phyloP scores from a whole-genome alignment of 208 protist species.

The Blastocrithidia nonstop region DNA sequence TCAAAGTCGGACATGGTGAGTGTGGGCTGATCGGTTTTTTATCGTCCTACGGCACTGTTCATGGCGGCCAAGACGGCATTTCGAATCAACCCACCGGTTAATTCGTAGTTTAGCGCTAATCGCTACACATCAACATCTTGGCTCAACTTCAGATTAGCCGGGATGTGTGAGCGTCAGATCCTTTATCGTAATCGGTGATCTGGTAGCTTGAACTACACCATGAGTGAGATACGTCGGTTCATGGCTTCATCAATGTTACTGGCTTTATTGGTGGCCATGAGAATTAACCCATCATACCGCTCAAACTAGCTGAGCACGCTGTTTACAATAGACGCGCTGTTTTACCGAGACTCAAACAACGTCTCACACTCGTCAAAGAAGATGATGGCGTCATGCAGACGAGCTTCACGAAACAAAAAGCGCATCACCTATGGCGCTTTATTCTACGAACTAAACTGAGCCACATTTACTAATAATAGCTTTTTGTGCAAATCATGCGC shows the following conservation, averaged over 20 bases:
- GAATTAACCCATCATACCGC: slow-evolving; percentile 75
- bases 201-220: slow-evolving; percentile 82
- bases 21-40: slow-evolving; percentile 38
- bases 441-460: slow-evolving; percentile 52
- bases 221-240: slow-evolving; percentile 85
- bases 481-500: slow-evolving; percentile 75
- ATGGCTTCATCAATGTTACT: slow-evolving; percentile 87
- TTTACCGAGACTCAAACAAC: slow-evolving; percentile 77
- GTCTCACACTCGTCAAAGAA: slow-evolving; percentile 91
- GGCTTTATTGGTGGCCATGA: slow-evolving; percentile 85
- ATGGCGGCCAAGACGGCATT: slow-evolving; percentile 83
- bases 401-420: slow-evolving; percentile 86
- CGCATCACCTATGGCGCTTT: slow-evolving; percentile 62
- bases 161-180: slow-evolving; percentile 78
- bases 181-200: slow-evolving; percentile 71
- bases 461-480: slow-evolving; percentile 76
- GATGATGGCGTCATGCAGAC: slow-evolving; percentile 82
- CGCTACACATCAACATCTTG: slow-evolving; percentile 51
- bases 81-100: slow-evolving; percentile 84
- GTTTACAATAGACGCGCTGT: slow-evolving; percentile 61
- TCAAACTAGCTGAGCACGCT: slow-evolving; percentile 86
- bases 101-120: slow-evolving; percentile 77
- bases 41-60: slow-evolving; percentile 57
- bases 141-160: slow-evolving; percentile 19
- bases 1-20: slow-evolving; percentile 62